phyloP scores from a whole-genome alignment of 1,139 yeast genomes.

The Kurtzmaniella natalensis region DNA sequence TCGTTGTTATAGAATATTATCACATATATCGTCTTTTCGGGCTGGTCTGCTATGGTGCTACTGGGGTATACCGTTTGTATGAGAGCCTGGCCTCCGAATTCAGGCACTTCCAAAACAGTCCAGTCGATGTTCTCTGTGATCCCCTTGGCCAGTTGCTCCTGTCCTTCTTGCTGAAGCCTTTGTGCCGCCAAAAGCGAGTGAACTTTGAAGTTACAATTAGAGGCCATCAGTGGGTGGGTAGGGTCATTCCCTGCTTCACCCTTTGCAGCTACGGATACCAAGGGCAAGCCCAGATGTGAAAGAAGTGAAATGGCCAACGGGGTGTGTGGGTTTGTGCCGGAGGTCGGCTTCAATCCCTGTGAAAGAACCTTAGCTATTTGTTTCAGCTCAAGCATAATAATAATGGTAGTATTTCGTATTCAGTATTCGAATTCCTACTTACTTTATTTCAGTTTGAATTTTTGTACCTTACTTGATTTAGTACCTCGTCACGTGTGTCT shows the following conservation, averaged over 20 bases:
- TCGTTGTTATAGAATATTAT: conserved; percentile 28
- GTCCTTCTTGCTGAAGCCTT: conserved; percentile 9
- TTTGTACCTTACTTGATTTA: too few species aligned
- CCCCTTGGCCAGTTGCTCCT: conserved; percentile 11
- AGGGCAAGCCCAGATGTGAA: conserved; percentile 38
- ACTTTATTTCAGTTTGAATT: background rate
- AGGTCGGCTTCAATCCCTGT: conserved; percentile 35
- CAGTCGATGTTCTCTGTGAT: too few species aligned
- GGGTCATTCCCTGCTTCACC: conserved; percentile 7
- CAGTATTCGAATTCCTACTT: background rate
- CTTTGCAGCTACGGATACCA: conserved; percentile 29
- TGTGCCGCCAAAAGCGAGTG: conserved; percentile 41
- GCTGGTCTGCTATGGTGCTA: conserved; percentile 6
- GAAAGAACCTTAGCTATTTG: conserved; percentile 40
- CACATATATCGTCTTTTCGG: conserved; percentile 17
- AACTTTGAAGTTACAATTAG: conserved; percentile 41
- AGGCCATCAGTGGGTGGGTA: too few species aligned
- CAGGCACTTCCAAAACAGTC: conserved; percentile 29
- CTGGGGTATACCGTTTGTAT: conserved; percentile 18
- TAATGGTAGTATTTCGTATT: too few species aligned
- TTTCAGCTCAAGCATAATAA: conserved; percentile 49
- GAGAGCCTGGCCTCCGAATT: conserved; percentile 25
- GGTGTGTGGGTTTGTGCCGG: conserved; percentile 8
- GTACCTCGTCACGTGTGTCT: too few species aligned
- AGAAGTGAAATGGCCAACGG: conserved; percentile 30